Conservation (phyloP, 2,329 filamentous ascomycete genomes). For the Alternaria gansuensis region DNA sequence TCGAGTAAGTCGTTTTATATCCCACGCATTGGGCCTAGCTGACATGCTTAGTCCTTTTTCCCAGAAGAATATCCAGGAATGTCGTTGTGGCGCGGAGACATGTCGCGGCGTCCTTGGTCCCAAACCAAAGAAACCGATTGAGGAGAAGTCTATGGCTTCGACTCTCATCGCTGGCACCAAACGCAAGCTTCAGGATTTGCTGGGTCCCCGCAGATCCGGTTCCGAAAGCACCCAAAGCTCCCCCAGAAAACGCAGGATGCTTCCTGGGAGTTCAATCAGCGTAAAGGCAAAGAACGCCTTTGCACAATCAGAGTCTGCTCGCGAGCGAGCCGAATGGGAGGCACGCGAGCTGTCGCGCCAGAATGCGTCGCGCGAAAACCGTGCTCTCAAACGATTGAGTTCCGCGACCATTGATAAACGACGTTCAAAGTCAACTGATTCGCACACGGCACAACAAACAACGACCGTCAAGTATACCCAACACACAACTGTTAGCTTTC, state of each 20-base stretch:
- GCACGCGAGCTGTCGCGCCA: constrained; percentile 43
- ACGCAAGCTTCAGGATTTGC: constrained; percentile 47
- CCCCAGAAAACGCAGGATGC: constrained; percentile 46
- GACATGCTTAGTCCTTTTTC: constrained; percentile 53
- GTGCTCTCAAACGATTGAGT: constrained; percentile 42
- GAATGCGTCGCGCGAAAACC: constrained; percentile 45
- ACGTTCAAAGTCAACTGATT: constrained; percentile 22
- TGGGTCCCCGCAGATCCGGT: constrained; percentile 31
- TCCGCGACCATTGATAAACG: constrained; percentile 26
- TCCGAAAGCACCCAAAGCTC: constrained; percentile 40
- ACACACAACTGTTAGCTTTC: constrained; percentile 37
- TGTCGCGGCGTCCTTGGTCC: constrained; percentile 71
- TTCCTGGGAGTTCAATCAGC: constrained; percentile 27
- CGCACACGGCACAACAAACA: constrained; percentile 19
- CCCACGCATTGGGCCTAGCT: constrained; percentile 10
- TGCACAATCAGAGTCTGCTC: constrained; percentile 32
- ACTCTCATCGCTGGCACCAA: constrained; percentile 45
- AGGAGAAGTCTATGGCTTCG: constrained; percentile 46
- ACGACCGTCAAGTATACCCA: constrained; percentile 30
- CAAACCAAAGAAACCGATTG: constrained; percentile 60
- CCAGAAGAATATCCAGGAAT: constrained; percentile 69
- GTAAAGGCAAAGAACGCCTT: constrained; percentile 40
- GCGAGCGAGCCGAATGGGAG: constrained; percentile 38
- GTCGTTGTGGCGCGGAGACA: constrained; percentile 67
- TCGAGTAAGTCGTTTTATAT: constrained; percentile 61